Conservation (phyloP, 352 stramenopile species). For the Achlya hypogyna region DNA sequence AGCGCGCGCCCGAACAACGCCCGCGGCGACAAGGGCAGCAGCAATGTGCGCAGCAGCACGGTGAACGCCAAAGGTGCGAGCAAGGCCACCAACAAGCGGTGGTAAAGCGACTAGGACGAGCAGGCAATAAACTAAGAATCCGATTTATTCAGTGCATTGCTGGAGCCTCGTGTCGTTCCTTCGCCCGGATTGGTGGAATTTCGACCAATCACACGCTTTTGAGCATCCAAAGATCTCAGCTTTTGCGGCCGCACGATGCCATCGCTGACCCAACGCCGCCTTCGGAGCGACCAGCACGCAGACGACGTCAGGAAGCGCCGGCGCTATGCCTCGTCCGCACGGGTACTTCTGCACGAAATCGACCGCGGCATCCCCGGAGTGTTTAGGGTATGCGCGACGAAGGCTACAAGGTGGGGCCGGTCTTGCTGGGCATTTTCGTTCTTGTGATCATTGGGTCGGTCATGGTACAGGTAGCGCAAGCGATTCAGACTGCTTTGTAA, state of each 20-base stretch:
- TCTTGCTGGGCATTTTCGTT: constrained; percentile 78
- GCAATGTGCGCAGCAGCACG: neutral
- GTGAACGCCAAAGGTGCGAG: neutral
- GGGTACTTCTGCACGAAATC: neutral
- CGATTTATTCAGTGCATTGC: constrained; percentile 4
- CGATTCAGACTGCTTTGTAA: constrained; percentile 30
- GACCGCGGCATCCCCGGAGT: neutral
- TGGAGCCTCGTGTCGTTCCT: too few relatives aligned
- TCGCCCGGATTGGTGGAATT: too few relatives aligned
- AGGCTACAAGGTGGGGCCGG: constrained; percentile 54
- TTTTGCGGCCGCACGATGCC: too few relatives aligned
- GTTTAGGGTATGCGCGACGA: neutral
- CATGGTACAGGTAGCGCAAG: constrained; percentile 75
- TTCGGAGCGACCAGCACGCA: neutral
- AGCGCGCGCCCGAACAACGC: neutral
- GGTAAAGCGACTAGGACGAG: neutral
- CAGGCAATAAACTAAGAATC: constrained; percentile 9
- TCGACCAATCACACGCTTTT: too few relatives aligned
- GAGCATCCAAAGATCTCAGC: too few relatives aligned
- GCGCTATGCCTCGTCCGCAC: neutral
- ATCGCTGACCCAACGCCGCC: too few relatives aligned
- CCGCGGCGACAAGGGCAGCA: neutral
- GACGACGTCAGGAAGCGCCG: neutral
- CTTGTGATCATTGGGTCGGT: constrained; percentile 81
- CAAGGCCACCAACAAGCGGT: constrained; percentile 1